Percentiles rank a stretch among this genome's conserved stretches.
phyloP scores from a whole-genome alignment of 176 grass and related monocot genomes.

The Hordeum marinum region DNA sequence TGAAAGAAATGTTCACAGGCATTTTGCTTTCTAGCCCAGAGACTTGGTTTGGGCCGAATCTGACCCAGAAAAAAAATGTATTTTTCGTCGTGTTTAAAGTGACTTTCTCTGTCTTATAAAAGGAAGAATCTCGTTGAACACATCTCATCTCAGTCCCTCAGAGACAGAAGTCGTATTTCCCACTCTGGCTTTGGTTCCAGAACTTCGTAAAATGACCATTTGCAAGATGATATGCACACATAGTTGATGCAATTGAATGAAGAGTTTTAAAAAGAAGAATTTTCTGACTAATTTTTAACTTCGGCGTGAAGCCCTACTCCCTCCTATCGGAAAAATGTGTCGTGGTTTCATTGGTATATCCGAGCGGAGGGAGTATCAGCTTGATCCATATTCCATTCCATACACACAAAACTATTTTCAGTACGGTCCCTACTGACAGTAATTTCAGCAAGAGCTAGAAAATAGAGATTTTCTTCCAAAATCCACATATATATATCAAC shows the following conservation, averaged over 20 bases:
- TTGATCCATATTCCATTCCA: not conserved
- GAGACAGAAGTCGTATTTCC: not conserved
- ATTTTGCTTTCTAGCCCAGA: not conserved
- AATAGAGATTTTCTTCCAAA: not conserved
- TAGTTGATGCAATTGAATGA: not conserved
- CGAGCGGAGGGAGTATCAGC: too few species aligned
- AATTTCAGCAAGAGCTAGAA: not conserved
- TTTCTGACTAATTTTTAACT: not conserved
- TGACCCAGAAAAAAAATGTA: not conserved
- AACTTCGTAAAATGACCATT: not conserved
- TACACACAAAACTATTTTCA: not conserved
- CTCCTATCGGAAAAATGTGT: too few species aligned
- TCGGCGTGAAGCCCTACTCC: too few species aligned
- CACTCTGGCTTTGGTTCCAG: not conserved
- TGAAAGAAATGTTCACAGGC: not conserved
- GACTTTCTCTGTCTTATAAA: not conserved
- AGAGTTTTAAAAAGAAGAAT: too few species aligned
- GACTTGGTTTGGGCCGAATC: not conserved
- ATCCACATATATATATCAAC: constrained; percentile 9
- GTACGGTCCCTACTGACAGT: not conserved
- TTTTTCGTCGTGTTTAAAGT: not conserved
- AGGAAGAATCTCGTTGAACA: too few species aligned
- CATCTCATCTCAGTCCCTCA: not conserved
- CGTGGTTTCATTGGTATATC: too few species aligned
- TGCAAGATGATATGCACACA: not conserved